phyloP scores from a whole-genome alignment of 768 basidiomycete genomes.

The Leccinum barrowsii region DNA sequence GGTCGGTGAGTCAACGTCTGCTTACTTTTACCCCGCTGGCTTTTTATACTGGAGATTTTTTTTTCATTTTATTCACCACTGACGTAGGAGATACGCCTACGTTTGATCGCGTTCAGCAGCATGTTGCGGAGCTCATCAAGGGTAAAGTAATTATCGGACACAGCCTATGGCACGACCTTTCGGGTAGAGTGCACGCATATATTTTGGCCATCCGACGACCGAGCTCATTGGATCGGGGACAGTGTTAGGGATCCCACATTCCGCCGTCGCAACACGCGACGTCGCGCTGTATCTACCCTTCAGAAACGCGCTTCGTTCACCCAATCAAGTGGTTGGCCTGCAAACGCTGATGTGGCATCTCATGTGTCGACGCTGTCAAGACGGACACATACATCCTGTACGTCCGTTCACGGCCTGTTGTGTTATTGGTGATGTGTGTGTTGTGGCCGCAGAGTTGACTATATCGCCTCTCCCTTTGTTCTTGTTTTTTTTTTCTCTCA shows the following conservation, averaged over 20 bases:
- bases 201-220: background rate
- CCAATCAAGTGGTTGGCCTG: constrained; percentile 67
- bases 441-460: constrained; percentile 5
- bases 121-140: constrained; percentile 61
- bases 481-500: constrained; percentile 25
- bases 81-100: constrained; percentile 37
- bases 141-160: constrained; percentile 76
- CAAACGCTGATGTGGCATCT: constrained; percentile 81
- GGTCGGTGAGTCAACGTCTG: constrained; percentile 31
- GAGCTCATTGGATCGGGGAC: constrained; percentile 16
- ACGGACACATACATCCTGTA: constrained; percentile 70
- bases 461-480: background rate
- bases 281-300: constrained; percentile 81
- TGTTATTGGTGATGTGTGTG: background rate
- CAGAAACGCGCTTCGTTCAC: constrained; percentile 62
- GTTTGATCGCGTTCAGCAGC: constrained; percentile 64
- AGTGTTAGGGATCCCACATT: constrained; percentile 81
- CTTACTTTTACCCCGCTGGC: background rate
- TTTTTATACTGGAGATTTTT: background rate
- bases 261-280: constrained; percentile 74
- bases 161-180: constrained; percentile 76
- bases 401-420: constrained; percentile 27
- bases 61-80: background rate
- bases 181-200: constrained; percentile 43
- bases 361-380: constrained; percentile 75